Evolutionary conservation across 495 filamentous ascomycete genomes (phyloP), one percentile per base, ranked within the genome.

Genomic region (Penicillium manginii): DNA sequence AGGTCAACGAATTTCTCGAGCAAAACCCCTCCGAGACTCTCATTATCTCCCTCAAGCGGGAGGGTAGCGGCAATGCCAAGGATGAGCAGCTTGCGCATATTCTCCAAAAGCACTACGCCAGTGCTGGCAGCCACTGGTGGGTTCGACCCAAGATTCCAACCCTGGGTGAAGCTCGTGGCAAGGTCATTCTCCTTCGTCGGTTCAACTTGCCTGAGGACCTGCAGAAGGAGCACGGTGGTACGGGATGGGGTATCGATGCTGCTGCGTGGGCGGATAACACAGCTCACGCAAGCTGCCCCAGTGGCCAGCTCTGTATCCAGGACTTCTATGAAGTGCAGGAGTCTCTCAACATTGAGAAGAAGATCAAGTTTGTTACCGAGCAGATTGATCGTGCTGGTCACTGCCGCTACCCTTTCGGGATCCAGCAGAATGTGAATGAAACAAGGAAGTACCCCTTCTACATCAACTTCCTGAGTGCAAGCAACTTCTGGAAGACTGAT

Each of bases 311-410:
- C 26, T 86, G 91, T 53, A 87, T 98, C 37, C 94, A 98, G 76
- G 94, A 98, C 72, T 98, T 92, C 71, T 98, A 93, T 79, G 93
- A 96, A 66, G 87, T 98, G 17, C 72, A 88, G 39, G 84, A 92
- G 66, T 84, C 81, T 7, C 73, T 82, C 56, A 90, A 88, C 57
- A 92, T 98, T 55, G 79, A 85, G 48, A 84, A 86, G 71, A 98
- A 98, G 81, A 87, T 97, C 52, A 66, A 78, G 43, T 86, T 87
- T 60, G 86, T 86, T 39, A 83, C 78, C 47, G 86, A 88, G 21
- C 91, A 96, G 59, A 83, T 97, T 26, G 83, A 86, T 67, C 85
- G 92, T 5, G 86, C 93, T 0, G 86, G 86, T 6, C 60, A 65
- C 56, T 65, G 58, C 64, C 57, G 79, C 51, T 71, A 85, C 69